phyloP scores from a whole-genome alignment of 768 basidiomycete genomes.

The Tricholoma saponaceum region DNA sequence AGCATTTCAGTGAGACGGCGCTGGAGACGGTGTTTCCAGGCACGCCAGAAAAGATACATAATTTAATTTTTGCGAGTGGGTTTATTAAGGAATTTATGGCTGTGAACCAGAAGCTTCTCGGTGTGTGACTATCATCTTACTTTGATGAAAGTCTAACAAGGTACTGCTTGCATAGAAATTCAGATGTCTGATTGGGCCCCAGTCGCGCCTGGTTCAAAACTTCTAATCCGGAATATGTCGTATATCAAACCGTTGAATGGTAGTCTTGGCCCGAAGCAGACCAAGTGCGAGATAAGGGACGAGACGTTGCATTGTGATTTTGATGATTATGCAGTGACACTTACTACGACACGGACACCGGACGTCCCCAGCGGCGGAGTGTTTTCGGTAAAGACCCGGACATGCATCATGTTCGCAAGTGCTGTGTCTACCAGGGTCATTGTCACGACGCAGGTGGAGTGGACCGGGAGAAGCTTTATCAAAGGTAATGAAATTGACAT shows the following conservation, averaged over 20 bases:
- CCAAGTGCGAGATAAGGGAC: constrained; percentile 93
- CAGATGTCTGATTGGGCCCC: constrained; percentile 97
- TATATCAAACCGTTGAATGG: constrained; percentile 93
- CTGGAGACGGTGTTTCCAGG: constrained; percentile 82
- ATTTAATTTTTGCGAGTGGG: constrained; percentile 92
- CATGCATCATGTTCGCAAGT: constrained; percentile 94
- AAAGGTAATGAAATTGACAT: constrained; percentile 51
- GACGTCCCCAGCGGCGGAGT: constrained; percentile 94
- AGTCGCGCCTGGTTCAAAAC: constrained; percentile 49
- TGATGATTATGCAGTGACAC: constrained; percentile 74
- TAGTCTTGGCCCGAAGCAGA: constrained; percentile 88
- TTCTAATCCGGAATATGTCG: constrained; percentile 85
- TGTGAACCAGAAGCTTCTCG: constrained; percentile 82
- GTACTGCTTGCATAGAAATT: constrained; percentile 53
- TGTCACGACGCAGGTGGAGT: constrained; percentile 90
- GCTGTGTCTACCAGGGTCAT: constrained; percentile 70
- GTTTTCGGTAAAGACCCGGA: constrained; percentile 91
- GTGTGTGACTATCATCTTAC: constrained; percentile 40
- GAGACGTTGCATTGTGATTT: constrained; percentile 78
- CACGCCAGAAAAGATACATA: constrained; percentile 93
- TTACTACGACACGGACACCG: constrained; percentile 90
- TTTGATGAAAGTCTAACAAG: background rate
- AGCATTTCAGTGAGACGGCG: constrained; percentile 69
- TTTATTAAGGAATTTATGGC: constrained; percentile 94
- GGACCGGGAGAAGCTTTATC: constrained; percentile 96